Evolutionary conservation across 495 filamentous ascomycete species (phyloP), one percentile per base, ranked within the genome.

Genomic region (Hypoxylon lenormandii): DNA sequence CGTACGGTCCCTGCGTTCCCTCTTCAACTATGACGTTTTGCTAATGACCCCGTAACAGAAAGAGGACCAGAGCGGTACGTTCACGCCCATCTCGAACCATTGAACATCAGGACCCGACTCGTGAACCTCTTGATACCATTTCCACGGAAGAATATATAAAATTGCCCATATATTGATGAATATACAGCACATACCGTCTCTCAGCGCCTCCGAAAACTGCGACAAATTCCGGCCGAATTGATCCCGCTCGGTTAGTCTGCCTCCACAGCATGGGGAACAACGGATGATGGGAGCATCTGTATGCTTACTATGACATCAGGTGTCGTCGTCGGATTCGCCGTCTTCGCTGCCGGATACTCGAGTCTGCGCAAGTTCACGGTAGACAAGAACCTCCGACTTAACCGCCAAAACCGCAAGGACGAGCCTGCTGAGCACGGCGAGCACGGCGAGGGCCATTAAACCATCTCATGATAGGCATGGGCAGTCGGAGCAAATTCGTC

Each of bases 341-440:
- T 87, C 51, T 69, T 82, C 73, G 92, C 91, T 70, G 96, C 91
- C 60, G 69, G 82, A 76, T 97, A 93, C 86, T 92, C 93, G 19
- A 83, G 91, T 82, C 68, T 77, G 77, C 87, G 90, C 67, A 97
- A 97, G 83, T 83, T 98, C 70, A 79, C 86, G 60, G 85, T 87
- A 74, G 95, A 98, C 86, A 97, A 95, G 86, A 94, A 90, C 68
- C 89, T 98, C 73, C 90, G 95, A 76, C 88, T 98, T 54, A 79
- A 77, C 57, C 81, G 87, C 48, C 82, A 87, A 75, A 81, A 81
- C 67, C 81, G 83, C 57, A 77, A 79, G 23, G 76, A 79, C 22
- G 80, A 82, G 15, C 37, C 61, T 26, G 53, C 72, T 48, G 74
- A 63, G 15, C 73, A 76, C 46, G 63, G 16, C 49, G 74, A 60